Evolutionary conservation across 1,139 yeast species (phyloP), one percentile per base, ranked within the genome.

Genomic region (Blastobotrys proliferans): DNA sequence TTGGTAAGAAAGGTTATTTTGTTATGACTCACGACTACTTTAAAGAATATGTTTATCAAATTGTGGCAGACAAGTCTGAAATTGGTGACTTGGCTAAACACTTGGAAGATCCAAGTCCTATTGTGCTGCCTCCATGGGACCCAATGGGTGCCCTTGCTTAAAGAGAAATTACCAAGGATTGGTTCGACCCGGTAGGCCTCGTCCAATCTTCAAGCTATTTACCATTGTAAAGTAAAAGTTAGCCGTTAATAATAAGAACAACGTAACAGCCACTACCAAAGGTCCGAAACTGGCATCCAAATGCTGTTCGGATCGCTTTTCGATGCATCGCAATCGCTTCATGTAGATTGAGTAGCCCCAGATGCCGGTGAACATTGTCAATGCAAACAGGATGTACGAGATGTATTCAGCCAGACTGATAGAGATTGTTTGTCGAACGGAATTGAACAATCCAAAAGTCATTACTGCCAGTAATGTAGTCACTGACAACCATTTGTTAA

Each of bases 251-350:
- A 92, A 83, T 38, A 76, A 54, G 11, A 83, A 64, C 48, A 92
- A 74, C 8, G 88, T 92, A 28, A 70, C 53, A 1, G 94, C 87
- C 43, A 92, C 73, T 21, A 90, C 67, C 47, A 92, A 61, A 0
- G 98, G 98, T 4, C 98, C 98, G 48, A 84, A 57, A 41, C 94
- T 81, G 45, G 86, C 87, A 65, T 92, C 98, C 57, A 92, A 72
- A 64, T 90, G 97, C 56, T 75, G 77, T 44, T 92, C 94, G 33
- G 88, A 82, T 63, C 97, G 79, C 60, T 80, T 82, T 62, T 74
- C 77, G 60, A 92, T 92, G 49, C 83, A 74, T 33, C 72, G 73
- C 54, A 92, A 71, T 61, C 98, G 78, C 52, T 70, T 73, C 62
- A 77, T 67, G 65, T 85, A 92, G 44, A 83, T 78, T 53, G 71